These are phyloP conservation scores for Malus hybrid DNA, from an alignment of 331 rosid genomes.

Conservation along the genomic window DNA sequence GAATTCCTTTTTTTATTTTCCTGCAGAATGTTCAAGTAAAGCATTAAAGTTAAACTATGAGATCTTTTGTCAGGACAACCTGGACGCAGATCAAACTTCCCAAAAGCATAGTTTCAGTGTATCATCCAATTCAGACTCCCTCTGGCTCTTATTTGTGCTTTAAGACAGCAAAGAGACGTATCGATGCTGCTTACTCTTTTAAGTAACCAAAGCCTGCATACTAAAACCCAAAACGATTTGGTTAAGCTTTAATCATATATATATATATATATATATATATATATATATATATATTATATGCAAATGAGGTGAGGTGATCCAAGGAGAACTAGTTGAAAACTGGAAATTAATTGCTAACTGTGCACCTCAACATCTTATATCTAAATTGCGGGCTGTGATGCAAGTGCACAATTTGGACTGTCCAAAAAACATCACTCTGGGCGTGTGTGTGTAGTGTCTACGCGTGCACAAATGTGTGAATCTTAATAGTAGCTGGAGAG, in stretches of 20 bases:
- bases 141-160: neutral
- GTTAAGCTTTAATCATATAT: neutral
- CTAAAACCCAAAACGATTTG: neutral
- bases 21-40: neutral
- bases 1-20: neutral
- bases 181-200: neutral
- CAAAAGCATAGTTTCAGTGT: neutral
- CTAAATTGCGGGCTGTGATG: too few species aligned
- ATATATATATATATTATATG: neutral
- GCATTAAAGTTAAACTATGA: neutral
- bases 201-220: conserved; percentile 4
- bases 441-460: neutral
- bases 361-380: neutral
- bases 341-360: neutral
- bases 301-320: neutral
- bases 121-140: neutral
- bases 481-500: neutral
- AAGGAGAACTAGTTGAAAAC: neutral
- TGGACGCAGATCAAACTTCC: conserved; percentile 1
- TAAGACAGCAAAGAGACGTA: neutral
- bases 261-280: neutral
- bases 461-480: neutral
- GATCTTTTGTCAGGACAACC: neutral
- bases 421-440: neutral
- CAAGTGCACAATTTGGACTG: neutral